A percentile compares a stretch with the other conserved stretches of the same genome.
Conservation (phyloP, 257 asterid species). For the Solanum piurae region DNA sequence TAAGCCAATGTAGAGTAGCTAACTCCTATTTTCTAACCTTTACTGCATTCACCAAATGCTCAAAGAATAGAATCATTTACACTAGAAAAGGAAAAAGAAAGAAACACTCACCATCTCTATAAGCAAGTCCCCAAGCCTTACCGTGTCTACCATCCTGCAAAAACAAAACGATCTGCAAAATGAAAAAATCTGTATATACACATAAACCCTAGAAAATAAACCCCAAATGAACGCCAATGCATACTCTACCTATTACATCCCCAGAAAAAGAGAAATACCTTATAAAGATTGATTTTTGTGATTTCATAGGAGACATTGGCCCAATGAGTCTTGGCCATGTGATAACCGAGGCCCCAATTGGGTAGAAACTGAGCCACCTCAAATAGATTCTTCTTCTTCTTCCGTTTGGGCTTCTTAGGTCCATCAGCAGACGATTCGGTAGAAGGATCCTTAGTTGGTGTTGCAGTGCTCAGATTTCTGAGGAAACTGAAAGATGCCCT, state of each 20-base stretch:
- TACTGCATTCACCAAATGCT: background rate
- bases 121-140: conserved; percentile 96
- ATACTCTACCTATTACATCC: background rate
- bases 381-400: conserved; percentile 84
- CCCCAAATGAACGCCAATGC: background rate
- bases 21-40: background rate
- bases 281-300: conserved; percentile 90
- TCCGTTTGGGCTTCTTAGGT: conserved; percentile 38
- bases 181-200: background rate
- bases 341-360: conserved; percentile 89
- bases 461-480: conserved; percentile 35
- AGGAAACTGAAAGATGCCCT: conserved; percentile 31
- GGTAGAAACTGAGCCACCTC: conserved; percentile 96
- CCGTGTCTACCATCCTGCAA: conserved; percentile 92
- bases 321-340: conserved; percentile 95
- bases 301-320: conserved; percentile 63
- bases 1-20: background rate
- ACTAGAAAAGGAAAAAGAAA: background rate
- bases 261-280: conserved; percentile 21
- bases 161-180: background rate
- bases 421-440: conserved; percentile 15
- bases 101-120: conserved; percentile 49
- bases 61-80: background rate
- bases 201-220: conserved; percentile 3
- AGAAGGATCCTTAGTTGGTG: conserved; percentile 12